phyloP scores from a whole-genome alignment of 208 protist genomes.

The Trypanosomatidae sp. region DNA sequence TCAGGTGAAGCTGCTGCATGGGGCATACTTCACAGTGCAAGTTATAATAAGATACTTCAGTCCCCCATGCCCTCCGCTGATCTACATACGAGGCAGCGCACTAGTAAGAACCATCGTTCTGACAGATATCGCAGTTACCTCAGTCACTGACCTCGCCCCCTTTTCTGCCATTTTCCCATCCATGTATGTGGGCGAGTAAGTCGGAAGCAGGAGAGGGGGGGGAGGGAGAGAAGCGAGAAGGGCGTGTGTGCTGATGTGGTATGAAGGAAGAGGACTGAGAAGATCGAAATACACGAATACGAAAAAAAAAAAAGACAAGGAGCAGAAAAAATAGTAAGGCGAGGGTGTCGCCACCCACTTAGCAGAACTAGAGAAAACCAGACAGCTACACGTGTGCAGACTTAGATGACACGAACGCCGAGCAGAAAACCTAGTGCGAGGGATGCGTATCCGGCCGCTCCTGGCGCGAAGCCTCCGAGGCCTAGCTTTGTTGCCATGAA shows the following conservation, averaged over 20 bases:
- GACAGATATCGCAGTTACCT: background rate
- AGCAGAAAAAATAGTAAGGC: background rate
- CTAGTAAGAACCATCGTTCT: background rate
- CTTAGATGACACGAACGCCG: slow-evolving; percentile 46
- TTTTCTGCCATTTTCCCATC: background rate
- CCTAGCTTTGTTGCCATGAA: slow-evolving; percentile 64
- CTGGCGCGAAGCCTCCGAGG: slow-evolving; percentile 58
- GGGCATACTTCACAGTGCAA: background rate
- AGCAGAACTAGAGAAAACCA: background rate
- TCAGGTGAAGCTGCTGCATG: background rate
- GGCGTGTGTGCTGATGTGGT: background rate
- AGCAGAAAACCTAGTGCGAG: slow-evolving; percentile 49
- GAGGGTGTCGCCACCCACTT: background rate
- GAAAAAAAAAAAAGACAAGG: background rate
- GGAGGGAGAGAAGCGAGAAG: background rate
- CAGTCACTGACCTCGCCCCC: background rate
- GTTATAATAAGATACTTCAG: background rate
- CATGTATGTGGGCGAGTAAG: background rate
- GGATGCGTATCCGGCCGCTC: slow-evolving; percentile 43
- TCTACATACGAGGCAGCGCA: background rate
- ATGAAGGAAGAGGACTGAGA: background rate
- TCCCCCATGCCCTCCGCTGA: background rate
- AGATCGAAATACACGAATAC: background rate
- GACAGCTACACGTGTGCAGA: background rate
- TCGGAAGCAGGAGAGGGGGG: background rate